Base-by-base conservation (phyloP, 2,329 filamentous ascomycete genomes). In the Lachnellula arida region DNA sequence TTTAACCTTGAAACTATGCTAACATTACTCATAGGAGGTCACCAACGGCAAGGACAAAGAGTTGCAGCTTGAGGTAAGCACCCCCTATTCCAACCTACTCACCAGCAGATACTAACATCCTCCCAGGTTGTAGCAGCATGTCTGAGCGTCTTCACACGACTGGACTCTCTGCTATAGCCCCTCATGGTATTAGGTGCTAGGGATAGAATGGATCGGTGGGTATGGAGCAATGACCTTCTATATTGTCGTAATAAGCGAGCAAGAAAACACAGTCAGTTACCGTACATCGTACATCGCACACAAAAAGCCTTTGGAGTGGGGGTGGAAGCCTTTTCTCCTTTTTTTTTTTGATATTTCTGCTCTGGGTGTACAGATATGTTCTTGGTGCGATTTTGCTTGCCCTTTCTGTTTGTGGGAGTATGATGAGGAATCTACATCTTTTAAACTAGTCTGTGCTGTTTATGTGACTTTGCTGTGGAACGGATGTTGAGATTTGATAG, bases 71-170 rank as follows among this genome's bases (percentile, higher is more conserved):
- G 94, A 99, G 82, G 93, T 96, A 74, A 70, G 79, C 72, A 58
- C 46, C 19, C 23, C 53, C 57, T 86, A 82, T 19, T 15, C 12
- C 9, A 5, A 40, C 7, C 1, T 28, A 39, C 44, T 22, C 35
- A 40, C 5, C 14, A 40, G n/a, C 14, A 37, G 17, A 25, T 49
- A 39, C 57, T 64, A 60, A 65, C 46, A 53, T 32, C 28, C 32
- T 46, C n/a, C 12, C 23, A 68, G 65, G 85, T 89, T 68, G 91
- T 99, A 53, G 92, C 94, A 51, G 94, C 94, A 65, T 97, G 94
- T 74, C 77, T 99, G 73, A 96, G 89, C 76, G 94, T 99, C 68
- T 99, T 99, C 74, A 99, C 94, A 62, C 85, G 93, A 71, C 88
- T 99, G 68, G 94, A 99, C 77, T 97, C 94, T 51, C 80, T 99